Base-by-base conservation (phyloP, 108 stramenopile species). In the Skeletonema potamos region DNA sequence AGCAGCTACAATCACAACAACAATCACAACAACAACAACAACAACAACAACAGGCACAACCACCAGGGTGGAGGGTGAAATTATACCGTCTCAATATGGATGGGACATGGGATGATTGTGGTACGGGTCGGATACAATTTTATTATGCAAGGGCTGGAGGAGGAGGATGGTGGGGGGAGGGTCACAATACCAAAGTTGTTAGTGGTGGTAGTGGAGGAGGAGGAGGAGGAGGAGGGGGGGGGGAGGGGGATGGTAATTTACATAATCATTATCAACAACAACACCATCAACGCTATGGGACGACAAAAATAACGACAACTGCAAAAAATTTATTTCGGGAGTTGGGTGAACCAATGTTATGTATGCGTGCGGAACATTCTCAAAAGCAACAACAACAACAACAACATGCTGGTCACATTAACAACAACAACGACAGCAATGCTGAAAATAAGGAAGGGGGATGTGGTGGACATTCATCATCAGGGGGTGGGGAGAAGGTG, bases 91-190 rank as follows among this genome's bases (percentile, higher is more conserved):
- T 95, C 48, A 91, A 91, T 77, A 54, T 83, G 8, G 91, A 95
- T 73, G 94, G 94, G 41, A 87, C 86, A 4, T 95, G 94, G 94
- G 91, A 95, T 72, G 94, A 95, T 71, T 95, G 94, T 64, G 94
- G 93, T 6, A 95, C 94, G 6, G 94, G 94, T 20, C 72, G 94
- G 26, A 90, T 95, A 54, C 74, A 83, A 13, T 95, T 90, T 62
- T 81, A 88, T 59, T 87, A 85, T 70, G 81, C 84, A 4, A 17
- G 66, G 66, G 24, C 15, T 48, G 13, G 15, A 13, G 39, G 63
- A 20, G 61, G 29, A n/a, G n/a, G n/a, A n/a, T 20, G 61, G 6
- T 18, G 61, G 27, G 4, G 61, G 27, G 4, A 20, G 22, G 34
- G 34, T 6, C 4, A 6, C 17, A 20, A 6, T 24, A 12, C 43